Evolutionary conservation across 2,329 filamentous ascomycete species (phyloP), one percentile per base, ranked within the genome.

Genomic region (Venturia asperata): DNA sequence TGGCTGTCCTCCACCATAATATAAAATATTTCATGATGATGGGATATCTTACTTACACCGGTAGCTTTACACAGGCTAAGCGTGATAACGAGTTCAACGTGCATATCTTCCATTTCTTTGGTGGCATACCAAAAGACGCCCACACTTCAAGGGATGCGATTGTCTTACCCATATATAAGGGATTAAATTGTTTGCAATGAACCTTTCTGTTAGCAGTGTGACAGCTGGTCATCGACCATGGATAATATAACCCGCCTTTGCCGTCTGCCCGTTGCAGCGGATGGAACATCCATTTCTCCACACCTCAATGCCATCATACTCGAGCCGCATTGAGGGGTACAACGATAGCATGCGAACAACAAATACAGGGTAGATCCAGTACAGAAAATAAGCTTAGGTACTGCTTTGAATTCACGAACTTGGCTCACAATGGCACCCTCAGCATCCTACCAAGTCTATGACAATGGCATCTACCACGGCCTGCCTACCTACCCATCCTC

Each of bases 381-480:
- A 21, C 37, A 37, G n/a, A 37, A 37, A 17, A 17, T 58, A n/a
- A 37, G 52, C 30, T 34, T 9, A 24, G 17, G 17, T 11, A 34
- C 11, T 34, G 30, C 24, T 19, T 30, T 24, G 17, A 52, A 2
- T 52, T 15, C 9, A 30, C 11, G 52, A 27, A 34, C 24, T 37
- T 24, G 5, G 5, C 52, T 58, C 27, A 58, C 30, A 21, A 58
- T 58, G 52, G 27, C 52, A 58, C 30, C 52, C 5, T 37, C 30
- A 58, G 52, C 27, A 58, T 4, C 39, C 2, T 66, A 68, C 39
- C 63, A 66, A 61, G 67, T 68, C 45, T 62, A 67, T 15, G 47
- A 47, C 64, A 37, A 64, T 68, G 77, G 77, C 67, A 81, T 82
- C 66, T 81, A 77, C 69, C 77, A 78, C 69, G 78, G 75, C 62